phyloP scores from a whole-genome alignment of 2,329 filamentous ascomycete species.

The Ascomycota sp. region DNA sequence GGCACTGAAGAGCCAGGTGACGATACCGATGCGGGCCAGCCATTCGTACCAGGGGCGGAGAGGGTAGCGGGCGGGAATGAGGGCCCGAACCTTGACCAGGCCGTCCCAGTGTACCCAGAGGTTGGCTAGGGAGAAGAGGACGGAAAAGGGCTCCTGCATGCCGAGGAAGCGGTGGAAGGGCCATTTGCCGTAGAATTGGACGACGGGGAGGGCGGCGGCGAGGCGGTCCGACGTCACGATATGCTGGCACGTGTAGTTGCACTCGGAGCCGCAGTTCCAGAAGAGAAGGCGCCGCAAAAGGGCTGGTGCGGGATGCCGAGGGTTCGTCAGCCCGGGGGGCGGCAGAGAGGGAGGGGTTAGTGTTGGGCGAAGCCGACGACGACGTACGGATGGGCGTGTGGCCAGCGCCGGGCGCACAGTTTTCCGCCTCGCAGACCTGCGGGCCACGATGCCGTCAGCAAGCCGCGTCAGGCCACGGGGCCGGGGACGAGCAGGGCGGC shows the following conservation, averaged over 20 bases:
- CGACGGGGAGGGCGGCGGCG: slow-evolving; percentile 42
- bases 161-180: slow-evolving; percentile 80
- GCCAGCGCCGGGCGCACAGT: slow-evolving; percentile 45
- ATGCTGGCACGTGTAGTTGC: slow-evolving; percentile 96
- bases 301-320: slow-evolving; percentile 36
- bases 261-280: slow-evolving; percentile 85
- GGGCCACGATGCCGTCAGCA: slow-evolving; percentile 3
- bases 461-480: neutral
- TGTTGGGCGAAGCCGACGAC: slow-evolving; percentile 3
- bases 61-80: slow-evolving; percentile 52
- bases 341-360: neutral
- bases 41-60: slow-evolving; percentile 61
- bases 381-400: slow-evolving; percentile 49
- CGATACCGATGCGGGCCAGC: slow-evolving; percentile 64
- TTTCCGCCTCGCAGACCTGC: slow-evolving; percentile 61
- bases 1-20: slow-evolving; percentile 73
- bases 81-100: slow-evolving; percentile 45
- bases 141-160: slow-evolving; percentile 86
- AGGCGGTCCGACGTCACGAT: slow-evolving; percentile 60
- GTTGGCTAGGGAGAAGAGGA: slow-evolving; percentile 86
- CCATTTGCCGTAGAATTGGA: slow-evolving; percentile 98
- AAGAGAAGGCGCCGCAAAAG: slow-evolving; percentile 68
- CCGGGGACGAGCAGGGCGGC: neutral
- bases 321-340: neutral
- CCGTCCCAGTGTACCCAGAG: slow-evolving; percentile 68